Percentiles rank a stretch among this genome's conserved stretches.
These are phyloP conservation scores for Glycine soja DNA, from an alignment of 306 rosid genomes.

Conservation along the genomic window DNA sequence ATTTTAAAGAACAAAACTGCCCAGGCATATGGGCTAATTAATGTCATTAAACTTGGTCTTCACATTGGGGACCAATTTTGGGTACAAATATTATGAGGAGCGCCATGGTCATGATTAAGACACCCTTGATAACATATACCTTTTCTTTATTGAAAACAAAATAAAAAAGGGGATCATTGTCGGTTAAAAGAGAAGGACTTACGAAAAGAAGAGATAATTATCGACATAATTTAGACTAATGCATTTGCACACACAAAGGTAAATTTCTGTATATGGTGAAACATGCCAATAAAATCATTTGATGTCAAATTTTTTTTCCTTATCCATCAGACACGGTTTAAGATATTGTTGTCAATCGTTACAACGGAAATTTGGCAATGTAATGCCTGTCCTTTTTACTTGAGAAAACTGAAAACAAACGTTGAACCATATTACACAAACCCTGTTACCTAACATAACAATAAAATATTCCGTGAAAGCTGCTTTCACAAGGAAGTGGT, in stretches of 20 bases:
- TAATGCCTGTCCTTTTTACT: conserved; percentile 38
- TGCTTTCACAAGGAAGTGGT: conserved; percentile 48
- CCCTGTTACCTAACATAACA: conserved; percentile 42
- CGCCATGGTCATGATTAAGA: conserved; percentile 13
- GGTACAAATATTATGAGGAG: background rate
- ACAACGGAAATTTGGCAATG: conserved; percentile 12
- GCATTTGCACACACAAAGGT: conserved; percentile 22
- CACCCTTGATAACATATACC: background rate
- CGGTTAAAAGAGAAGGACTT: conserved; percentile 20
- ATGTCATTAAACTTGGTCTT: conserved; percentile 26
- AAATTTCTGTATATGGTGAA: conserved; percentile 32
- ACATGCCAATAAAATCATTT: conserved; percentile 9
- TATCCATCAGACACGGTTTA: conserved; percentile 8
- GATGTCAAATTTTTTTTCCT: conserved; percentile 25
- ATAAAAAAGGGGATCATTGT: background rate
- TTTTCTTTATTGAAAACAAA: too few relatives aligned
- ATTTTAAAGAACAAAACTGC: conserved; percentile 11
- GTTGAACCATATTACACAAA: conserved; percentile 6
- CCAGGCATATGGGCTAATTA: conserved; percentile 33
- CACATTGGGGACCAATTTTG: background rate
- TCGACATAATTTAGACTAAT: conserved; percentile 10
- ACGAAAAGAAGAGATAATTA: background rate
- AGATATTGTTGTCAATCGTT: conserved; percentile 16
- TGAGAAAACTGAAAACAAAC: conserved; percentile 27
- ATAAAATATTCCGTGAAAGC: conserved; percentile 45